Percentiles rank a stretch among this genome's conserved stretches.
phyloP scores from a whole-genome alignment of 208 protist genomes.

The Crithidia fasciculata region DNA sequence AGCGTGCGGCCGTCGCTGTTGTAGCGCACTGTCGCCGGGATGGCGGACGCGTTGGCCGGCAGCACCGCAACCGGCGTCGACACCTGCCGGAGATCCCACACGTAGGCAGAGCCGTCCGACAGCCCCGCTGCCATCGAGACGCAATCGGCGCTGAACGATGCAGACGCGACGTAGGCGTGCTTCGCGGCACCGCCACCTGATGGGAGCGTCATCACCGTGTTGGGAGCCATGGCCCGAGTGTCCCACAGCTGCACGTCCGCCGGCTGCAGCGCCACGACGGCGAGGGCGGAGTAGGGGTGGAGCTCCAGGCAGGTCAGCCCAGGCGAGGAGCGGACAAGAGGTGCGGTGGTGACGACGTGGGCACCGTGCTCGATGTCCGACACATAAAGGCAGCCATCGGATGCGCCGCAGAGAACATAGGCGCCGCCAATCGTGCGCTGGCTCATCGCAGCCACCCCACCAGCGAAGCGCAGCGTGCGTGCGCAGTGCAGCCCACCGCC shows the following conservation, averaged over 20 bases:
- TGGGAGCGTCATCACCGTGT: constrained; percentile 75
- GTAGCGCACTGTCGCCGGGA: constrained; percentile 50
- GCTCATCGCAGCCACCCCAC: constrained; percentile 40
- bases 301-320: constrained; percentile 49
- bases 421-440: constrained; percentile 36
- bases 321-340: constrained; percentile 19
- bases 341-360: constrained; percentile 37
- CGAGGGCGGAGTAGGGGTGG: constrained; percentile 75
- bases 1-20: constrained; percentile 35
- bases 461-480: constrained; percentile 54
- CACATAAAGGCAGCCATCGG: constrained; percentile 33
- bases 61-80: constrained; percentile 52
- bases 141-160: constrained; percentile 96
- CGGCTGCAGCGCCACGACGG: constrained; percentile 48
- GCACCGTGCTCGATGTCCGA: constrained; percentile 44
- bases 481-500: constrained; percentile 36
- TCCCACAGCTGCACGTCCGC: constrained; percentile 91
- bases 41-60: background rate
- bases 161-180: constrained; percentile 36
- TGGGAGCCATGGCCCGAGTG: constrained; percentile 75
- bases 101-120: constrained; percentile 66
- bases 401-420: constrained; percentile 39
- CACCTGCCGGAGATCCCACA: constrained; percentile 98
- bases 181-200: background rate
- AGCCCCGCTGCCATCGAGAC: constrained; percentile 89